Base-by-base conservation (phyloP, 2,329 filamentous ascomycete species). In the Scedosporium boydii region DNA sequence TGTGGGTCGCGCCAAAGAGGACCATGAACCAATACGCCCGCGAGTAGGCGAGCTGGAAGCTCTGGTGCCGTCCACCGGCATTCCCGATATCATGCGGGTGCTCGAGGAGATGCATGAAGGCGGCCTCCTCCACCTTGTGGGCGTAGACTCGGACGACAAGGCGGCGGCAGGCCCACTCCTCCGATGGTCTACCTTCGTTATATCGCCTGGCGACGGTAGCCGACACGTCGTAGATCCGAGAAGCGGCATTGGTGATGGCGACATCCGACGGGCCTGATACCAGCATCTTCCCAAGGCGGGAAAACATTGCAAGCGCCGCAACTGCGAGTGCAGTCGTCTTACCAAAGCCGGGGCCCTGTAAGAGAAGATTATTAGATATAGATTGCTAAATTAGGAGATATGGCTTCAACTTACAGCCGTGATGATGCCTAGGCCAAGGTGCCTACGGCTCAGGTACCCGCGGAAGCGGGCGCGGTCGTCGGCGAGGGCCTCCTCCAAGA, bases 201-300 rank as follows among this genome's bases (percentile, higher is more conserved):
- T 53, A 46, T 4, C 27, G 12, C 5, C 21, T n/a, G 38, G 27
- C 6, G 5, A 63, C 59, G 5, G 10, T 18, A 3, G 12, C 4
- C 12, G 29, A 16, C 12, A 57, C 46, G 3, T 3, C 14, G 12
- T 63, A 26, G 16, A 60, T 0, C 1, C 63, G 62, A 18, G 21
- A 27, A 6, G 64, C 59, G n/a, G 64, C 56, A 58, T 66, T 66
- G 51, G 26, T 53, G 4, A 65, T 57, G 4, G 64, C 46, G 16
- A 62, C 51, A 21, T 64, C 26, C 1, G 59, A 63, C 6, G 65
- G 64, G 21, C 55, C 65, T 7, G 64, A 63, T 23, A 59, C 60
- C 14, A 57, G 62, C 3, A 65, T 48, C 6, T 21, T 14, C 5
- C 59, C 59, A 7, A 63, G 53, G 3, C 26, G 21, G 23, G 23